Evolutionary conservation across 1,284 basidiomycete genomes (phyloP).

Genomic region (Exobasidium cylindrosporum): DNA sequence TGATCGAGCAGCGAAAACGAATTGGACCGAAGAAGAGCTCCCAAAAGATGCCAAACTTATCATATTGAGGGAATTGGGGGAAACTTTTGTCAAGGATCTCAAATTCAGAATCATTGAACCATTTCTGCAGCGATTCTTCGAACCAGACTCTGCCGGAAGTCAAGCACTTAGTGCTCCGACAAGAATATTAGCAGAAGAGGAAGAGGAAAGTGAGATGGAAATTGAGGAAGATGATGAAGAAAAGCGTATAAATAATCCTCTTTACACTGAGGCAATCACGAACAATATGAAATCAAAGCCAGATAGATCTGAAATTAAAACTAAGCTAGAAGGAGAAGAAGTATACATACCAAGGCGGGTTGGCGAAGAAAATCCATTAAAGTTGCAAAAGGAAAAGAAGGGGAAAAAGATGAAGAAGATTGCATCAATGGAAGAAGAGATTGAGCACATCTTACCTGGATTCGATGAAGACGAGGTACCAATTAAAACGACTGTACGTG

Average conservation of each 20-base stretch:
- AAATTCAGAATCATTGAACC: constrained; percentile 65
- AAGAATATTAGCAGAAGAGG: neutral
- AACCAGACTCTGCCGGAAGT: constrained; percentile 58
- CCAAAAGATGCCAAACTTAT: constrained; percentile 64
- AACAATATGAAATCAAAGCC: neutral
- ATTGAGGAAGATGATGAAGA: neutral
- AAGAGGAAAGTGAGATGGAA: neutral
- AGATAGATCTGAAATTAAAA: neutral
- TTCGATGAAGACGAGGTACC: neutral
- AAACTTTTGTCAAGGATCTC: constrained; percentile 68
- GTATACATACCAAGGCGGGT: neutral
- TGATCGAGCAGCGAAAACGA: constrained; percentile 54
- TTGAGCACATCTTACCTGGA: neutral
- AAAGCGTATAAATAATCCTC: neutral
- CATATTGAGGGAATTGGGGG: constrained; percentile 66
- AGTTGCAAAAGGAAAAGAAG: constrained; percentile 10
- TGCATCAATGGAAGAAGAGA: neutral
- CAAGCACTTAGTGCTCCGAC: constrained; percentile 2
- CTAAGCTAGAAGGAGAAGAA: neutral
- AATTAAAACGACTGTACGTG: constrained; percentile 12
- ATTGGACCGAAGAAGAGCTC: constrained; percentile 65
- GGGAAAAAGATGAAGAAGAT: constrained; percentile 9
- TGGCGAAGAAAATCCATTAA: constrained; percentile 9
- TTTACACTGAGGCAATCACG: neutral
- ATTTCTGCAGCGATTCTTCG: constrained; percentile 63